phyloP scores from a whole-genome alignment of 805 yeast genomes.

The Scheffersomyces ergatensis region DNA sequence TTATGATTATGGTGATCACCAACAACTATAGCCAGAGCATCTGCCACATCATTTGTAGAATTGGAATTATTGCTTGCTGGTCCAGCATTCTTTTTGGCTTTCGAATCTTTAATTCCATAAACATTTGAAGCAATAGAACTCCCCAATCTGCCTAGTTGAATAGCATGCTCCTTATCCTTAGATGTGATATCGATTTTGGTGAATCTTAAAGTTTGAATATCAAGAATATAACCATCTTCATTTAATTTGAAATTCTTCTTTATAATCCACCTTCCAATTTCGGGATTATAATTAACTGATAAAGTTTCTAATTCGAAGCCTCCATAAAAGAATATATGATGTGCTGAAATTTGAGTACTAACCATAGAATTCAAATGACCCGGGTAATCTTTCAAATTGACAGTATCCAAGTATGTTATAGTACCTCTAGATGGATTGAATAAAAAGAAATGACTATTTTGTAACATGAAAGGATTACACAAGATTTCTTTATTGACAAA shows the following conservation, averaged over 20 bases:
- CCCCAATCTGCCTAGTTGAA: slow-evolving; percentile 30
- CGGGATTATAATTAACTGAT: slow-evolving; percentile 18
- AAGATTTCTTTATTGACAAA: slow-evolving; percentile 31
- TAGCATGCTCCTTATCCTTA: slow-evolving; percentile 11
- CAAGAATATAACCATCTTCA: slow-evolving; percentile 58
- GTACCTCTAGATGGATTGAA: slow-evolving; percentile 33
- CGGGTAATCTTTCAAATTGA: slow-evolving; percentile 31
- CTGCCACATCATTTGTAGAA: neutral
- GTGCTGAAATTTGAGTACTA: slow-evolving; percentile 49
- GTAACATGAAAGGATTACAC: slow-evolving; percentile 45
- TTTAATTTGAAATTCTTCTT: slow-evolving; percentile 48
- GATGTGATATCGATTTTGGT: slow-evolving; percentile 34
- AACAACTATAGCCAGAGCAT: no score
- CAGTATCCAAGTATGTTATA: slow-evolving; percentile 23
- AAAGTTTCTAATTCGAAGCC: slow-evolving; percentile 49
- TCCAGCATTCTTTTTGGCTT: neutral
- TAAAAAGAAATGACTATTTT: slow-evolving; percentile 20
- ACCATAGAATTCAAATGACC: slow-evolving; percentile 50
- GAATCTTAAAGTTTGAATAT: slow-evolving; percentile 47
- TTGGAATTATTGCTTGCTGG: neutral
- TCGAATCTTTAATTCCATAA: slow-evolving; percentile 10
- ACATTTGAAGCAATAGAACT: slow-evolving; percentile 25
- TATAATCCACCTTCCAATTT: slow-evolving; percentile 31
- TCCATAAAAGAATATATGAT: slow-evolving; percentile 65
- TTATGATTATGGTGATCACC: neutral